These are phyloP conservation scores for Actinomortierella ambigua DNA, from an alignment of 371 early-diverging fungal genomes.

Conservation along the genomic window DNA sequence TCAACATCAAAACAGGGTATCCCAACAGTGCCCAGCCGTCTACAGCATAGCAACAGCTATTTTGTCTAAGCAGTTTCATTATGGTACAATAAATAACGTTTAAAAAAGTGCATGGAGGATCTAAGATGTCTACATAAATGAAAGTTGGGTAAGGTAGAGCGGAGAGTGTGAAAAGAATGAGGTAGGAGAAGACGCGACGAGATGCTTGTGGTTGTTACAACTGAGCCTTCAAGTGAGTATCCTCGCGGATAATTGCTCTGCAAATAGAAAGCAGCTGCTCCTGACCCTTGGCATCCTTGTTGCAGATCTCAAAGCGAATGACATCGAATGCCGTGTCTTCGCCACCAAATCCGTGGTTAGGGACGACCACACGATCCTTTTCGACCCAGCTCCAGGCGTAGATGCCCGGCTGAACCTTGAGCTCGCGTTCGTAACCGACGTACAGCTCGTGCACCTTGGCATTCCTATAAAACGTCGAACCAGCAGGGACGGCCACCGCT, in stretches of 20 bases:
- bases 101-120: too few relatives aligned
- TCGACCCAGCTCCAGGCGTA: conserved; percentile 45
- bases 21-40: too few relatives aligned
- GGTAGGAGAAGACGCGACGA: too few relatives aligned
- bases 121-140: too few relatives aligned
- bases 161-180: too few relatives aligned
- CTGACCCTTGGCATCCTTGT: conserved; percentile 2
- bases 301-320: conserved; percentile 32
- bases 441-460: conserved; percentile 25
- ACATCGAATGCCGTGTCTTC: conserved; percentile 14
- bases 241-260: conserved; percentile 21
- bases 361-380: conserved; percentile 7
- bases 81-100: too few relatives aligned
- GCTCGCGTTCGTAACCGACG: conserved; percentile 36
- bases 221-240: conserved; percentile 7
- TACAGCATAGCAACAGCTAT: too few relatives aligned
- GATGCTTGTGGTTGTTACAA: conserved; percentile 4
- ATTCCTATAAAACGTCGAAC: conserved; percentile 21
- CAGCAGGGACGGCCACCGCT: conserved; percentile 19
- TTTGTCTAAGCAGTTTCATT: too few relatives aligned
- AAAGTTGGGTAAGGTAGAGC: too few relatives aligned
- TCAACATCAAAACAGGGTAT: too few relatives aligned
- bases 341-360: too few relatives aligned
- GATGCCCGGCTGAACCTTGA: conserved; percentile 26
- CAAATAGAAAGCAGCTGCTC: conserved; percentile 18